Conservation (phyloP, 2,329 filamentous ascomycete genomes). For the Aspergillus novofumigatus region DNA sequence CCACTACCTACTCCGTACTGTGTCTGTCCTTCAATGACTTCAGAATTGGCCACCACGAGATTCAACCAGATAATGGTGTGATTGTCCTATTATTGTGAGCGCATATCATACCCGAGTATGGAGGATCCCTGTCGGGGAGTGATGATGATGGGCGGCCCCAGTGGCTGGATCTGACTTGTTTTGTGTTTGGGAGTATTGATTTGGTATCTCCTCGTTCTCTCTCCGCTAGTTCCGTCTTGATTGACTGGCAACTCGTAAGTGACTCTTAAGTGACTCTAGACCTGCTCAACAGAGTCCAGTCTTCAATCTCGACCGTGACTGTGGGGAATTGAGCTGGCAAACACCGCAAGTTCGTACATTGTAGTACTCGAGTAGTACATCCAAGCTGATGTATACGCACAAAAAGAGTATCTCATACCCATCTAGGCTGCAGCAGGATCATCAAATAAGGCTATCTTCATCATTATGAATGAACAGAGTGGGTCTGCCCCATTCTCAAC, state of each 20-base stretch:
- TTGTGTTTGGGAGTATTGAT: background rate
- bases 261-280: background rate
- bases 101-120: background rate
- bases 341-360: background rate
- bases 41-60: background rate
- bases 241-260: background rate
- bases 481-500: background rate
- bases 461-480: background rate
- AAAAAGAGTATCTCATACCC: background rate
- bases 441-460: background rate
- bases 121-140: too few species aligned
- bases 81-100: too few species aligned
- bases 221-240: background rate
- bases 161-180: background rate
- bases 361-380: background rate
- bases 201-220: too few species aligned
- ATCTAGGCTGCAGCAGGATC: background rate
- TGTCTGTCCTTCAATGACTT: background rate
- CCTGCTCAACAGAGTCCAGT: background rate
- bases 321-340: conserved; percentile 10
- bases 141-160: background rate
- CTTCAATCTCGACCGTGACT: background rate
- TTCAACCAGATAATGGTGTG: background rate
- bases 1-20: too few species aligned
- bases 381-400: background rate